Percentiles rank a stretch among this genome's conserved stretches.
Conservation (phyloP, 129 eudicot genomes). For the Flaveria ramosissima region DNA sequence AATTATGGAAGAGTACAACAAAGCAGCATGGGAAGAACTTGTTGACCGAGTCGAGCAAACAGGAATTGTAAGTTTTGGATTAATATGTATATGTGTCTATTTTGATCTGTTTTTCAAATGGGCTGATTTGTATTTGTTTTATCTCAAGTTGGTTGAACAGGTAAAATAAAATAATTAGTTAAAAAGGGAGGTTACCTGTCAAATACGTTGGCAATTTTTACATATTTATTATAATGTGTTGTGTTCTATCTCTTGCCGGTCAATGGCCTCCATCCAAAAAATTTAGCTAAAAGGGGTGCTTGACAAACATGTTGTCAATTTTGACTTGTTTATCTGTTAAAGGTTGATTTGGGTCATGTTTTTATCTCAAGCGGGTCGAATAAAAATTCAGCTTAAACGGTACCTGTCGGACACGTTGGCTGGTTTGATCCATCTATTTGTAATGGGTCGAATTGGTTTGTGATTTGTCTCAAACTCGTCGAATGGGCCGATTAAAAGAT, state of each 20-base stretch:
- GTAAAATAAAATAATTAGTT: too few relatives aligned
- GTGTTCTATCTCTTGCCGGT: not conserved
- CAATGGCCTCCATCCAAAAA: too few relatives aligned
- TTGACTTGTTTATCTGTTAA: not conserved
- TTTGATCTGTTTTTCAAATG: not conserved
- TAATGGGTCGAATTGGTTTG: not conserved
- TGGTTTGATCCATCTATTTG: not conserved
- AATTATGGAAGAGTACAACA: slow-evolving; percentile 95
- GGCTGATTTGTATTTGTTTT: too few relatives aligned
- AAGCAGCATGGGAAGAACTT: slow-evolving; percentile 97
- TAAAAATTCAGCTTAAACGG: not conserved
- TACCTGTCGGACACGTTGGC: not conserved
- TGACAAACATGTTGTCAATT: not conserved
- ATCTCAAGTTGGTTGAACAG: too few relatives aligned
- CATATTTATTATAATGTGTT: not conserved
- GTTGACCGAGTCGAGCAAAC: slow-evolving; percentile 93
- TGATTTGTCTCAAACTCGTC: not conserved
- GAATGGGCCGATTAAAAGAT: not conserved
- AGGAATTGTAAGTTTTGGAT: slow-evolving; percentile 68
- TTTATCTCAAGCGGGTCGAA: not conserved
- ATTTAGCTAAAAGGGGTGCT: not conserved
- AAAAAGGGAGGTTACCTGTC: not conserved
- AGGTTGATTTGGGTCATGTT: not conserved
- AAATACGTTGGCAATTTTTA: not conserved
- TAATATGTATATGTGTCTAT: not conserved